Base-by-base conservation (phyloP, 805 yeast genomes). In the Saccharomyces mikatae region DNA sequence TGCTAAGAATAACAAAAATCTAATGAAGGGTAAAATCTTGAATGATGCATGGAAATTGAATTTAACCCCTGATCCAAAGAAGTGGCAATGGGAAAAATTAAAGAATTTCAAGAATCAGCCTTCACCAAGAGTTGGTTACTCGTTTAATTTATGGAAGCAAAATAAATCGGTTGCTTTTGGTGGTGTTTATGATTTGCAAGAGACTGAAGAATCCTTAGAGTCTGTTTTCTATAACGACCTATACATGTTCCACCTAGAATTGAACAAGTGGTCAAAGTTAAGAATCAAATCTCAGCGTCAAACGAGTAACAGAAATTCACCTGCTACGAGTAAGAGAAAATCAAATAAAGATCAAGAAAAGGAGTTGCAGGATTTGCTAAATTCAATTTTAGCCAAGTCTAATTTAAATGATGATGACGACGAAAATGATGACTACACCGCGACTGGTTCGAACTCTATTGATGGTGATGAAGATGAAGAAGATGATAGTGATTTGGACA, bases 111-210 rank as follows among this genome's bases (percentile, higher is more conserved):
- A 96, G 2, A 87, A 85, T 67, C 90, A 85, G 57, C 97, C 97
- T 3, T 81, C 92, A 1, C 87, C 97, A 13, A 80, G 98, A 62
- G 97, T 89, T n/a, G 98, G 99, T 0, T 87, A 96, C 65, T 84
- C 95, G 3, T 81, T 92, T 84, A 90, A 84, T 9, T 78, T 78
- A 60, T 98, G 92, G 71, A 60, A 60, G 36, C 87, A 88, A 62
- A 95, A 95, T 55, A 82, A 97, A 74, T 97, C 97, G 55, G 79
- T 92, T 9, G 64, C 91, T 65, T 94, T 92, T 73, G 98, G 98
- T 41, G 98, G 98, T 62, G 99, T 94, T 13, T 91, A 81, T 64
- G 98, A 92, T 70, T 87, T 80, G 57, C 96, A 91, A 62, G 99
- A 92, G 71, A 92, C 96, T 13, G 98, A 92, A 69, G 98, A 94